Evolutionary conservation across 2,329 filamentous ascomycete genomes (phyloP), one percentile per base, ranked within the genome.

Genomic region (Pseudonectria foliicola): DNA sequence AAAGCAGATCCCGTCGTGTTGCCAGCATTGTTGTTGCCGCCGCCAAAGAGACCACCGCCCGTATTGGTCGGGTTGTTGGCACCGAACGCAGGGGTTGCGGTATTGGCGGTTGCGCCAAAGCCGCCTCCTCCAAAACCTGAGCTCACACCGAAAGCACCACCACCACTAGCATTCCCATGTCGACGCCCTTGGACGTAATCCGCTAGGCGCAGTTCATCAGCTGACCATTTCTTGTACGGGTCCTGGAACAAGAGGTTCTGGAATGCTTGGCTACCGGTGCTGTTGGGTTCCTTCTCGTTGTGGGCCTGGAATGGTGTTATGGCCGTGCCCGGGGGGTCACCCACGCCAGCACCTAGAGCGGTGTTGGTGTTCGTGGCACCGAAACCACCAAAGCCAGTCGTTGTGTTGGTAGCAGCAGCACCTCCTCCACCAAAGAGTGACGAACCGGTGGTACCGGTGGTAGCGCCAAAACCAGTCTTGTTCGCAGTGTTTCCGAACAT

Each of bases 101-200:
- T 43, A 32, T 49, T 49, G 43, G 57, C 58, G 39, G 49, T 64
- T 24, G 61, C 43, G 18, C 68, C 67, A 35, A 73, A 73, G 18
- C 71, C 73, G 18, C 71, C 73, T 43, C 71, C 72, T 7, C 70
- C 67, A 47, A 75, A 70, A 31, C 60, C 60, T 13, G 70, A 70
- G 47, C 58, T 59, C 16, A 80, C 71, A 13, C 88, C 90, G 60
- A 95, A 95, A 7, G 83, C 85, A 39, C 88, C 88, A 46, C 88
- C 83, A 21, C 86, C 87, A 42, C 82, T 86, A 27, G 75, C 73
- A 60, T 90, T 94, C 24, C 89, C 92, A 56, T 77, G 86, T 35
- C 82, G 82, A 39, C 89, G 80, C 33, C 89, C 89, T 60, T 89
- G 84, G 39, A 81, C 76, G 58, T 98, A 98, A 61, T 98, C 92